Base-by-base conservation (phyloP, 257 asterid species). In the Coffea eugenioides region DNA sequence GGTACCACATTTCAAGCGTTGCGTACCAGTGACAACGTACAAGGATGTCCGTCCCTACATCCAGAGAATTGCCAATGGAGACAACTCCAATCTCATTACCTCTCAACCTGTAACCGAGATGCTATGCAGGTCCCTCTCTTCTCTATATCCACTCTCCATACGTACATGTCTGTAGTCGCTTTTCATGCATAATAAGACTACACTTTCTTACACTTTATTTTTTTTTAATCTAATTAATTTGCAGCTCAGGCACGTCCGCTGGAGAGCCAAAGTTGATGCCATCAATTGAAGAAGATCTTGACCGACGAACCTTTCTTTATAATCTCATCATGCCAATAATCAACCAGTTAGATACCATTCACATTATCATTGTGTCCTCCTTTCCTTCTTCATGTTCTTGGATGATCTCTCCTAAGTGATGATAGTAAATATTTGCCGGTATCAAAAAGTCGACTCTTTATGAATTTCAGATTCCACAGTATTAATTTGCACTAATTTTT, bases 241-340 rank as follows among this genome's bases (percentile, higher is more conserved):
- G 85, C 85, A 92, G 97, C 89, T 92, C 97, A 0, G 97, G 97
- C 54, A 92, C 97, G 11, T 92, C 97, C 10, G 97, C 90, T 12
- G 97, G 95, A 25, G 92, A 90, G 85, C 94, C 97, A 14, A 92
- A 90, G 91, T 45, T 92, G 88, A 89, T 92, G 88, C 94, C 97
- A 20, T 89, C 97, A 67, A 90, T 91, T 69, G 94, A 90, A 3
- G 93, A 89, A 36, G 97, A 92, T 80, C 95, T 90, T 59, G 92
- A 92, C 69, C 97, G 97, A 15, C 89, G 97, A 57, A 89, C 95
- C 52, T 90, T 92, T 74, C 65, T 92, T 39, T 92, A 92, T 84
- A 92, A 92, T 77, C 93, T 92, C 81, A 87, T 90, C 85, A 92
- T 87, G 96, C 95, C 97, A 45, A 90, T 92, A 80, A 84, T 92